Percentiles rank a stretch among this genome's conserved stretches.
phyloP scores from a whole-genome alignment of 805 yeast genomes.

The Ogataea nonfermentans region DNA sequence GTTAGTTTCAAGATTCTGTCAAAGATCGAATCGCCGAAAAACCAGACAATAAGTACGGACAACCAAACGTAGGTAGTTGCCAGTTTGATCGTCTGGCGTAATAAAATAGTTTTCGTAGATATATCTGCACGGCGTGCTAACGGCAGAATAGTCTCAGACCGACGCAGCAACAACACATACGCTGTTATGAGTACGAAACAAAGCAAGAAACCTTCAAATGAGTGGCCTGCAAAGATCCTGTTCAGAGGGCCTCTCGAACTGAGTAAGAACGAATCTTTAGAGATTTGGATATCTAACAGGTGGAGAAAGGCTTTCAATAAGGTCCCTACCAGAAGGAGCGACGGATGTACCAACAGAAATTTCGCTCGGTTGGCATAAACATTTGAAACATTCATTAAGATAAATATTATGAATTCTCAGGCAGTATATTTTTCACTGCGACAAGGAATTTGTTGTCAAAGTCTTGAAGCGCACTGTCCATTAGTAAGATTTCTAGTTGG shows the following conservation, averaged over 20 bases:
- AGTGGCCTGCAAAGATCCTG: conserved; percentile 29
- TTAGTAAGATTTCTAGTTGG: conserved; percentile 21
- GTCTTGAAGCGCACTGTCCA: conserved; percentile 14
- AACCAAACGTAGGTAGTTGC: conserved; percentile 23
- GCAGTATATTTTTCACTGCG: conserved; percentile 6
- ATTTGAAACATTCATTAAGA: conserved; percentile 1
- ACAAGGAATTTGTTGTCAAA: conserved; percentile 19
- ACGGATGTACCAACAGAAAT: conserved; percentile 18
- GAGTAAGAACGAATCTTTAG: conserved; percentile 17
- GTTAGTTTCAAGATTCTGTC: conserved; percentile 34
- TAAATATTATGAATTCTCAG: background rate
- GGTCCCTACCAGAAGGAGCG: conserved; percentile 14
- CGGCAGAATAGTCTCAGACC: conserved; percentile 7
- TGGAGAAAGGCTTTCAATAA: conserved; percentile 6
- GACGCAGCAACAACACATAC: conserved; percentile 9
- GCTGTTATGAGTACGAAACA: conserved; percentile 13
- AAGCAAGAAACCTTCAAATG: conserved; percentile 27
- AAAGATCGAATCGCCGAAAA: conserved; percentile 34
- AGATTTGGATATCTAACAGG: conserved; percentile 1
- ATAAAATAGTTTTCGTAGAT: background rate
- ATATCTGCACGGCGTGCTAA: background rate
- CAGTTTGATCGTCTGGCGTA: conserved; percentile 22
- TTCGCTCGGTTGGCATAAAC: background rate
- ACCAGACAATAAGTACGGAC: conserved; percentile 29
- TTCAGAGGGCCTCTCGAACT: conserved; percentile 29